Evolutionary conservation across 2,329 filamentous ascomycete species (phyloP).

Genomic region (Diaporthe longicolla): DNA sequence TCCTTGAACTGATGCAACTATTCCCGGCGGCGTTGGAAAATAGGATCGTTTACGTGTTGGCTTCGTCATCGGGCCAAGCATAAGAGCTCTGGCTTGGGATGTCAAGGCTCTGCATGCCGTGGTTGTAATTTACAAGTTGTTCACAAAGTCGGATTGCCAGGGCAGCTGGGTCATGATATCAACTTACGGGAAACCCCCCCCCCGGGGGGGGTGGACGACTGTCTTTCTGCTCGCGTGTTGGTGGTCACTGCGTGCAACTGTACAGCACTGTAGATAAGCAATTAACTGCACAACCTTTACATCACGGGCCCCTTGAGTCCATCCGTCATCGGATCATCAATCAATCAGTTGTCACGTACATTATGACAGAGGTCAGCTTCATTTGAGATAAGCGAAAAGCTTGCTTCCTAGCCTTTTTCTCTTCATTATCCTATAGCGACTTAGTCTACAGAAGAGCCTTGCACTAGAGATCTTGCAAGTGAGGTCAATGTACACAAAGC

Average conservation of each 20-base stretch:
- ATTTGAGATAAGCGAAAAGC: too few species aligned
- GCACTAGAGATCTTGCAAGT: too few species aligned
- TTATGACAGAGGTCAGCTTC: too few species aligned
- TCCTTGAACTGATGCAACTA: not conserved
- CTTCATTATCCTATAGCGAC: too few species aligned
- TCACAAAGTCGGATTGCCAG: not conserved
- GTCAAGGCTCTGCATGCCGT: not conserved
- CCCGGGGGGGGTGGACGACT: not conserved
- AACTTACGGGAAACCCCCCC: not conserved
- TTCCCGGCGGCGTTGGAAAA: constrained; percentile 19
- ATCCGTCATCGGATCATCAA: not conserved
- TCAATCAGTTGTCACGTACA: too few species aligned
- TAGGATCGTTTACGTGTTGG: not conserved
- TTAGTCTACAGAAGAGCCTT: too few species aligned
- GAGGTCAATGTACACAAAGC: too few species aligned
- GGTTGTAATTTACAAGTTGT: not conserved
- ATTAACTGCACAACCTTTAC: not conserved
- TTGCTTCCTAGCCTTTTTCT: too few species aligned
- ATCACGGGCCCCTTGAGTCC: not conserved
- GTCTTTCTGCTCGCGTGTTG: not conserved
- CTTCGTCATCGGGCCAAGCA: not conserved
- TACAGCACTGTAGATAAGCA: not conserved
- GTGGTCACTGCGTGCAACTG: not conserved
- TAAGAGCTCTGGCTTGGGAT: not conserved
- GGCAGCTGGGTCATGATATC: not conserved